Conservation (phyloP, 2,329 filamentous ascomycete species). For the Aspergillus japonicus region DNA sequence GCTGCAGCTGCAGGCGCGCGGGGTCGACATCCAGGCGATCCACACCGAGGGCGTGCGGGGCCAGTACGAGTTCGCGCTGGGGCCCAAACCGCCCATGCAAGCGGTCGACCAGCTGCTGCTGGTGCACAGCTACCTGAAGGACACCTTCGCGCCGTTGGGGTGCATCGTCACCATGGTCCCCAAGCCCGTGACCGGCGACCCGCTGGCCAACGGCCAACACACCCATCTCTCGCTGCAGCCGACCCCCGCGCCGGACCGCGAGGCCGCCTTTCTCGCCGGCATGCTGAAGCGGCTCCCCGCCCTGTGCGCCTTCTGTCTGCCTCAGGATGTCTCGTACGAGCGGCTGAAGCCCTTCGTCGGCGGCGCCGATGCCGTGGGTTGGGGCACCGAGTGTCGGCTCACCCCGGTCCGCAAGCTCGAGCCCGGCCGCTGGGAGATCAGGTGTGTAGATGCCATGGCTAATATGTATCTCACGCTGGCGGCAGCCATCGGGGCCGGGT, state of each 20-base stretch:
- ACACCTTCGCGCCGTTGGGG: slow-evolving; percentile 14
- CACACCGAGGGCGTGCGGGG: slow-evolving; percentile 17
- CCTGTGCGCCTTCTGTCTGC: slow-evolving; percentile 15
- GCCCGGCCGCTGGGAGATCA: slow-evolving; percentile 23
- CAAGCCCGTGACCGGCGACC: slow-evolving; percentile 8
- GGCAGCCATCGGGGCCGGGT: slow-evolving; percentile 15
- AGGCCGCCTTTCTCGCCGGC: slow-evolving; percentile 2
- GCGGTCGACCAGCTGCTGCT: slow-evolving; percentile 21
- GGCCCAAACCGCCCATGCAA: slow-evolving; percentile 17
- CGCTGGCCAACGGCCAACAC: slow-evolving; percentile 14
- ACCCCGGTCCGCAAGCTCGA: slow-evolving; percentile 21
- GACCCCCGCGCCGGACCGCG: slow-evolving; percentile 1
- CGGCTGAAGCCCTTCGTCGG: slow-evolving; percentile 1
- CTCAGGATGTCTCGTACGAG: slow-evolving; percentile 7
- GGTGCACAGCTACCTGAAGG: slow-evolving; percentile 16
- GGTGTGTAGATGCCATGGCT: slow-evolving; percentile 21
- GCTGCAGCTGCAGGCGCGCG: neutral
- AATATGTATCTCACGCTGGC: slow-evolving; percentile 26
- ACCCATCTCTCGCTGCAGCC: slow-evolving; percentile 19
- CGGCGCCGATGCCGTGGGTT: slow-evolving; percentile 11
- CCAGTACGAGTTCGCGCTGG: slow-evolving; percentile 19
- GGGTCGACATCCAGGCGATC: slow-evolving; percentile 13
- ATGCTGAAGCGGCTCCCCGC: slow-evolving; percentile 5
- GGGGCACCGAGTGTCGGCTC: slow-evolving; percentile 20
- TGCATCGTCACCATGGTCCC: slow-evolving; percentile 20